Evolutionary conservation across 139 green algal species (phyloP), one percentile per base, ranked within the genome.

Genomic region (Picochlorum sp.): DNA sequence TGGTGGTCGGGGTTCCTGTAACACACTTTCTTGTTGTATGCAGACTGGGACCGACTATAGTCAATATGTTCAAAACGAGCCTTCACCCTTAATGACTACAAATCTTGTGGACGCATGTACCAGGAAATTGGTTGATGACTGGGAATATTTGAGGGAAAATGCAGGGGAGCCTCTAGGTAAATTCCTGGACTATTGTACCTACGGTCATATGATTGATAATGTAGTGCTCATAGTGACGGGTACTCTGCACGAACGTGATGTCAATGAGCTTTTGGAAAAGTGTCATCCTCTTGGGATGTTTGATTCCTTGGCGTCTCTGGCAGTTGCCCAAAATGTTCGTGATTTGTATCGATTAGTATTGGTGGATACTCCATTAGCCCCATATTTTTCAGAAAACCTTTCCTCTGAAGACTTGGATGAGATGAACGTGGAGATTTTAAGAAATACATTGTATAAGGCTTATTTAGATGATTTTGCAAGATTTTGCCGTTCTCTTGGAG

Each of bases 201-300:
- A 96, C 50, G 91, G 91, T 0, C 89, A 98, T 74, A 99, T 99
- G 93, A 99, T 99, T 50, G 93, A 99, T 77, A 99, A 99, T 59
- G 87, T 99, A 20, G 89, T 99, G 31, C 84, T 99, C 1, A 96
- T 98, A 14, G 93, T 98, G 7, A 96, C 89, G 7, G 93, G 93
- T 7, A 91, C 88, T 9, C 76, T 98, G 45, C 91, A 98, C 59
- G 90, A 99, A 65, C 70, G 93, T 2, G 89, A 96, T 65, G 89
- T 98, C 50, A 79, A 96, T 77, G 92, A 97, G 74, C 71, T 99
- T 52, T 68, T 97, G 58, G 88, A 96, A 61, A 99, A 99, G 75
- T 97, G 91, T 74, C 87, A 97, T 70, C 93, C 93, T 32, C 78
- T 99, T 52, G 93, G 93, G 64, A 88, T 96, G 78, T 99, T 99